Base-by-base conservation (phyloP, 441 rosid genomes). In the Croton laevigatus region DNA sequence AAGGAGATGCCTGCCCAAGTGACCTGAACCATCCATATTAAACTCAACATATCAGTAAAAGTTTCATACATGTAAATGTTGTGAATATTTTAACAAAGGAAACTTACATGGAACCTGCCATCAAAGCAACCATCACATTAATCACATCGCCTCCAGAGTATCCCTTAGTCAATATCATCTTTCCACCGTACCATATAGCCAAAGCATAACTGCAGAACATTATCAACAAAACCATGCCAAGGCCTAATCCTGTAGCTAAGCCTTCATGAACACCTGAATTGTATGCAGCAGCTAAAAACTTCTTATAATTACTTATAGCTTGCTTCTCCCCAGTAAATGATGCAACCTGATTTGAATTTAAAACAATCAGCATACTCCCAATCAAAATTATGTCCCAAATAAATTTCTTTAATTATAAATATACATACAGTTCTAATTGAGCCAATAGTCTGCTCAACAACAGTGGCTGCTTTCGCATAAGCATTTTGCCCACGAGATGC, bases 301-400 rank as follows among this genome's bases (percentile, higher is more conserved):
- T 82, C 51, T 87, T 83, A 79, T 89, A 88, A 66, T 75, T 81
- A 22, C 76, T 81, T 51, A 88, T 73, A 16, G 95, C 95, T 77
- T 77, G 88, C 76, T 88, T 84, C 82, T 93, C 87, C 69, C 96
- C 94, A 0, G 97, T 87, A 71, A 89, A 89, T 12, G 97, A 90
- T 27, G 94, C 98, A 60, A 92, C 97, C 97, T 89, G 79, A 37
- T 62, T 20, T 32, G 8, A 32, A 13, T 3, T 51, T 27, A 27
- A 51, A 45, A 14, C 13, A 32, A 61, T 73, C 9, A 54, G 48
- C 9, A 8, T 52, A 36, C 34, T 6, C 73, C 12, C 13, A 17
- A 6, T 23, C 13, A 59, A 14, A 34, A 32, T 34, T 74, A 88
- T 93, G 0, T 57, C 22, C 58, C 10, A 62, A 3, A 48, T 13